Base-by-base conservation (phyloP, 495 filamentous ascomycete species). In the Pseudomonodictys pantanalensis region DNA sequence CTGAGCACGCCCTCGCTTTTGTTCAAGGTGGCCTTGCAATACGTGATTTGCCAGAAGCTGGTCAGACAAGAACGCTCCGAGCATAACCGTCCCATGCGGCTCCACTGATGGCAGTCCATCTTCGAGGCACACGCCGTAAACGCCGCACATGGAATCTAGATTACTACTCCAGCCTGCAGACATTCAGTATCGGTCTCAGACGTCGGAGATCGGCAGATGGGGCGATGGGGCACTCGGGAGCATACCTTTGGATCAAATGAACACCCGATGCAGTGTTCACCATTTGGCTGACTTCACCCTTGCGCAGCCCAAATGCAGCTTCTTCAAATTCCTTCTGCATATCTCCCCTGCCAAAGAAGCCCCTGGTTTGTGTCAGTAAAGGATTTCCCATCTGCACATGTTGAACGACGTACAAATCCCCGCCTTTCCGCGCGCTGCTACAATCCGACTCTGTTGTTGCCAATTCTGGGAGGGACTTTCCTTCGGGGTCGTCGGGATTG, bases 321-420 rank as follows among this genome's bases (percentile, higher is more conserved):
- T 96, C 90, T 73, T 97, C 93, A 64, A 98, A 98, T 74, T 97
- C 93, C 78, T 92, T 96, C 69, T 98, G 93, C 93, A 98, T 98
- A 66, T 98, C 93, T 4, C 90, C 88, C 54, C 76, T 83, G 22
- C 90, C 91, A 68, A 98, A 98, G 72, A 90, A 96, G 1, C 93
- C 93, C 45, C 86, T 90, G 46, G 49, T 30, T 12, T 17, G 10
- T 25, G 52, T 64, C 35, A 66, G 42, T 42, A 48, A 43, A 22
- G 23, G 10, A 6, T 18, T 20, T 25, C 47, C 57, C 33, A 6
- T 17, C 11, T 26, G 17, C 26, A 18, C 26, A 23, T 45, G 48
- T 33, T 26, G 11, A 28, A 41, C 12, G 43, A 80, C 83, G 64
- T 76, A 90, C 79, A 98, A 77, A 75, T 97, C 95, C 28, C 93